A percentile compares a stretch with the other conserved stretches of the same genome.
phyloP scores from a whole-genome alignment of 169 alveolate species.

The Theileria luwenshuni region DNA sequence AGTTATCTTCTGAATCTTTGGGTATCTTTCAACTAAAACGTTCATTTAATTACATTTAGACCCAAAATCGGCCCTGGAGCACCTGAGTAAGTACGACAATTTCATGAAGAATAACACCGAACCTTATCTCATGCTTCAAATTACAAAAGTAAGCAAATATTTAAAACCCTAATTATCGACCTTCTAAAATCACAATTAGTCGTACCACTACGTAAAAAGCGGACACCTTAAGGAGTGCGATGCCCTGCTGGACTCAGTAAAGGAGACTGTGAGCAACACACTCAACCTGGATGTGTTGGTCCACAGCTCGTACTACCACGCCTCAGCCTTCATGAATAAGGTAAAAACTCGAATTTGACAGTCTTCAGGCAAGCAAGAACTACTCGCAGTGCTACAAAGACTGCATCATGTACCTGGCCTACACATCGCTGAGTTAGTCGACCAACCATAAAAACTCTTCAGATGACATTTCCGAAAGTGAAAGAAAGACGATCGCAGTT shows the following conservation, averaged over 20 bases:
- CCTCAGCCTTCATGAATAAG: slow-evolving; percentile 64
- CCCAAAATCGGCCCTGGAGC: slow-evolving; percentile 67
- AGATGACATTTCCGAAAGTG: slow-evolving; percentile 54
- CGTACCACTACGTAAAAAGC: slow-evolving; percentile 56
- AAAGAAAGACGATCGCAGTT: slow-evolving; percentile 48
- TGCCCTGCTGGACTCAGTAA: slow-evolving; percentile 36
- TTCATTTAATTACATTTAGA: slow-evolving; percentile 16
- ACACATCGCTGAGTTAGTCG: slow-evolving; percentile 52
- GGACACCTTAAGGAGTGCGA: slow-evolving; percentile 50
- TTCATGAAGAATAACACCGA: slow-evolving; percentile 59
- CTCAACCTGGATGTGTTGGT: slow-evolving; percentile 61
- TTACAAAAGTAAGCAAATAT: slow-evolving; percentile 60
- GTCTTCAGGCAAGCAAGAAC: slow-evolving; percentile 37
- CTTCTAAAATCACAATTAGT: too few species aligned
- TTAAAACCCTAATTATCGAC: neutral
- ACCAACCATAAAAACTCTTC: neutral
- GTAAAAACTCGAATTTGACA: slow-evolving; percentile 7
- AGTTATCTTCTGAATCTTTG: slow-evolving; percentile 52
- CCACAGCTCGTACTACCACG: slow-evolving; percentile 59
- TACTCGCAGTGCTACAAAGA: slow-evolving; percentile 66
- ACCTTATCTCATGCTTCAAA: slow-evolving; percentile 64
- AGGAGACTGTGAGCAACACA: slow-evolving; percentile 32
- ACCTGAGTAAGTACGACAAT: slow-evolving; percentile 59
- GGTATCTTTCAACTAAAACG: slow-evolving; percentile 31
- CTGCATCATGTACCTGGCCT: slow-evolving; percentile 63